Evolutionary conservation across 371 early-diverging fungal genomes (phyloP).

Genomic region (Mucor saturninus): DNA sequence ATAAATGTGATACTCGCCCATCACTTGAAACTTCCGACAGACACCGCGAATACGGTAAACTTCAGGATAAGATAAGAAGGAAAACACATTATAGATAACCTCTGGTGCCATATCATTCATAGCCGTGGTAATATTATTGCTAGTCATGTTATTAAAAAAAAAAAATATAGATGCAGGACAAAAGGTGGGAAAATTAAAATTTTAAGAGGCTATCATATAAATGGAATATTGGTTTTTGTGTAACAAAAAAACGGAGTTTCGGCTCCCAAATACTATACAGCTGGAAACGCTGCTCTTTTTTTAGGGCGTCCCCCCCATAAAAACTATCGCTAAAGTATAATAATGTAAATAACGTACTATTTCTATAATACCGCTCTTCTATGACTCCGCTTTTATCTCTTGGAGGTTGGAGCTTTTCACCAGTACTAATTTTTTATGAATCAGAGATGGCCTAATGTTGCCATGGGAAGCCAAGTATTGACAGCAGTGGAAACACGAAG

Average conservation of each 20-base stretch:
- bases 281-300: no score
- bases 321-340: no score
- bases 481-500: no score
- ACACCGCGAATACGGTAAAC: slow-evolving; percentile 41
- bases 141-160: slow-evolving; percentile 11
- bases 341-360: no score
- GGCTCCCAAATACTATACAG: no score
- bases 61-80: slow-evolving; percentile 38
- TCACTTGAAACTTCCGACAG: slow-evolving; percentile 27
- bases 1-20: slow-evolving; percentile 42
- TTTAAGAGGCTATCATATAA: not conserved
- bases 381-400: no score
- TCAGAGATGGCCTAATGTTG: no score
- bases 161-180: slow-evolving; percentile 11
- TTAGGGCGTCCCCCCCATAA: no score
- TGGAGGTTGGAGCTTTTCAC: no score
- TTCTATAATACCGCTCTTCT: no score
- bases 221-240: not conserved
- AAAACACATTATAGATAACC: slow-evolving; percentile 37
- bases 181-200: slow-evolving; percentile 22
- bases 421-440: no score
- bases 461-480: no score
- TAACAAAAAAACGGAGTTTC: not conserved
- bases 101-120: slow-evolving; percentile 38
- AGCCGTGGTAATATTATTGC: not conserved